Evolutionary conservation across 768 basidiomycete species (phyloP).

Genomic region (Pluteus cervinus): DNA sequence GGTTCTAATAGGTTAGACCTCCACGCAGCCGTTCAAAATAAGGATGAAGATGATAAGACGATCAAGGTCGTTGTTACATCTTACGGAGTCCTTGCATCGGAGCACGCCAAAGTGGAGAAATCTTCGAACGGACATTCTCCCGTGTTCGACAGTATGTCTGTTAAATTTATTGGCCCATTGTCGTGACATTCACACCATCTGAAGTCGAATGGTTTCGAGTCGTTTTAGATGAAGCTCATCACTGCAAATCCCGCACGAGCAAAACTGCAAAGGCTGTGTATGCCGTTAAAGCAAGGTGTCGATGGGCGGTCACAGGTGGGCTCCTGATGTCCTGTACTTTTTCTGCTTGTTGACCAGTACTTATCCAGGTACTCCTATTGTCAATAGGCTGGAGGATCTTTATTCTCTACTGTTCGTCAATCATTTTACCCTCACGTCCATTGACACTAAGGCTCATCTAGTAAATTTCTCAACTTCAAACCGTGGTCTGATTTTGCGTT

Average conservation of each 20-base stretch:
- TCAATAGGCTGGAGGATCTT: conserved; percentile 88
- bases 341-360: not conserved
- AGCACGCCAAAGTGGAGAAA: conserved; percentile 69
- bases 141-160: conserved; percentile 61
- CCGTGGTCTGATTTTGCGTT: conserved; percentile 83
- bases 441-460: conserved; percentile 19
- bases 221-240: conserved; percentile 91
- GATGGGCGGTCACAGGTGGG: conserved; percentile 87
- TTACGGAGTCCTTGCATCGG: conserved; percentile 88
- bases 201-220: conserved; percentile 78
- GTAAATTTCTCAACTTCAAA: conserved; percentile 71
- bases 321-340: not conserved
- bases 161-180: not conserved
- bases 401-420: conserved; percentile 66
- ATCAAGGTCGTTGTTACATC: conserved; percentile 86
- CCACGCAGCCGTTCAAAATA: conserved; percentile 48
- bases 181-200: not conserved
- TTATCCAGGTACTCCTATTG: conserved; percentile 78
- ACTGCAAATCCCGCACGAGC: conserved; percentile 85
- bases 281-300: conserved; percentile 67
- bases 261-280: conserved; percentile 88
- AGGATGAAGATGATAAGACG: conserved; percentile 40
- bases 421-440: not conserved
- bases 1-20: conserved; percentile 80
- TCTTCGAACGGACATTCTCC: conserved; percentile 40